phyloP scores from a whole-genome alignment of 2,329 filamentous ascomycete species.

The Aureobasidium sp. region DNA sequence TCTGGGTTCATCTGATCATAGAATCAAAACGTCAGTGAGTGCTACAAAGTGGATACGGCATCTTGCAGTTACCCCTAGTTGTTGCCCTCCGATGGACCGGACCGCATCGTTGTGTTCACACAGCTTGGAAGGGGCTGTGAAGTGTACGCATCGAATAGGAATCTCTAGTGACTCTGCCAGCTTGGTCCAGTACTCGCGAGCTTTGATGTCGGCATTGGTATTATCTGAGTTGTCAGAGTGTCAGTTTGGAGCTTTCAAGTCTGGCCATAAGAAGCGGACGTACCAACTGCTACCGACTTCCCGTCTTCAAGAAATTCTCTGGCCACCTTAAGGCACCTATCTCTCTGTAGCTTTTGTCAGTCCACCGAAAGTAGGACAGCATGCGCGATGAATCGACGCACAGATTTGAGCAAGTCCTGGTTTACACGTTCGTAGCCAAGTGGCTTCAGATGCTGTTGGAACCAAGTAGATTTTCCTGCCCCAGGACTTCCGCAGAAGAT shows the following conservation, averaged over 20 bases:
- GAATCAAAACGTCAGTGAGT: background rate
- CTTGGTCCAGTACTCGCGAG: constrained; percentile 67
- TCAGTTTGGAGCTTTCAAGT: background rate
- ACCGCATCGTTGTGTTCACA: constrained; percentile 84
- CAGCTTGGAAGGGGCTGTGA: constrained; percentile 61
- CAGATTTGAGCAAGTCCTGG: constrained; percentile 76
- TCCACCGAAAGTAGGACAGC: too few relatives aligned
- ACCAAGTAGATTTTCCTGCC: constrained; percentile 88
- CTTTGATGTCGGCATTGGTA: constrained; percentile 80
- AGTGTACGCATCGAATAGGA: constrained; percentile 77
- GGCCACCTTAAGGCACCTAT: constrained; percentile 63
- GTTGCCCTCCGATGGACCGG: constrained; percentile 46
- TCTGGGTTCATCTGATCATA: constrained; percentile 69
- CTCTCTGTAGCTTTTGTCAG: constrained; percentile 40
- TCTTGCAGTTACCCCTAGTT: background rate
- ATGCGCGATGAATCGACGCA: constrained; percentile 26
- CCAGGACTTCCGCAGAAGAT: constrained; percentile 84
- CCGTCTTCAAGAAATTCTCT: constrained; percentile 54
- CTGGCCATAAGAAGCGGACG: constrained; percentile 19
- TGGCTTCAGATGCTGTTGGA: constrained; percentile 66
- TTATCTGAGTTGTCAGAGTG: constrained; percentile 57
- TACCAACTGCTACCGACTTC: constrained; percentile 69
- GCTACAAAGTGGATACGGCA: background rate
- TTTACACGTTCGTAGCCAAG: constrained; percentile 79
- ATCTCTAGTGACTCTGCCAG: constrained; percentile 62